Base-by-base conservation (phyloP, 192 early-diverging fungal species). In the Rhizophagus prolifer region DNA sequence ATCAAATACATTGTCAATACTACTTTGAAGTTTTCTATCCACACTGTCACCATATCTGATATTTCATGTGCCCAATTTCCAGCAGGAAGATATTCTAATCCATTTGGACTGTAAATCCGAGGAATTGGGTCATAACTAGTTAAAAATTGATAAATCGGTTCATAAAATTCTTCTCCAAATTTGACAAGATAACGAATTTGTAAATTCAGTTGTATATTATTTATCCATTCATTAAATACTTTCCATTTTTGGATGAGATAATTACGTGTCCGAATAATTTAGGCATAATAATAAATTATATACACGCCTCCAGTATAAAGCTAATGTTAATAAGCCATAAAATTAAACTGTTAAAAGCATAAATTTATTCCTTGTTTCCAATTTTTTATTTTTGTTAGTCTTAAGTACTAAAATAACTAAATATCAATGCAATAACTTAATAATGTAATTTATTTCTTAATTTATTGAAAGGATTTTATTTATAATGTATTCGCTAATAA, bases 91-190 rank as follows among this genome's bases (percentile, higher is more conserved):
- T 13, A 41, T 46, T 19, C 28, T 23, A 70, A 10, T 9, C 5
- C 46, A 46, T 50, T 12, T 50, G 16, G 23, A 19, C 46, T 9
- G 21, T n/a, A 23, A 25, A 70, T 50, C 19, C 19, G n/a, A n/a
- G 46, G 41, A 70, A 25, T 70, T 46, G 38, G 23, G 31, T 70
- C 46, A 54, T 70, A 19, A 23, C 46, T 41, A 9, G 28, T 70
- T 26, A 70, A 41, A 70, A 70, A 70, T 19, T 41, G 21, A 70
- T 23, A 50, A n/a, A 70, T 44, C 1, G 38, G 38, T 16, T 41
- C 38, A 70, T 70, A 70, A 19, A 70, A 70, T 19, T 70, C 13
- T 25, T 31, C 19, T 41, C 46, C 69, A 70, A 70, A 70, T 19
- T 70, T 70, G 21, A 70, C 41, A 21, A 70, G 21, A 46, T 41